Conservation (phyloP, 2,329 filamentous ascomycete genomes). For the Rhynchosporium secalis region DNA sequence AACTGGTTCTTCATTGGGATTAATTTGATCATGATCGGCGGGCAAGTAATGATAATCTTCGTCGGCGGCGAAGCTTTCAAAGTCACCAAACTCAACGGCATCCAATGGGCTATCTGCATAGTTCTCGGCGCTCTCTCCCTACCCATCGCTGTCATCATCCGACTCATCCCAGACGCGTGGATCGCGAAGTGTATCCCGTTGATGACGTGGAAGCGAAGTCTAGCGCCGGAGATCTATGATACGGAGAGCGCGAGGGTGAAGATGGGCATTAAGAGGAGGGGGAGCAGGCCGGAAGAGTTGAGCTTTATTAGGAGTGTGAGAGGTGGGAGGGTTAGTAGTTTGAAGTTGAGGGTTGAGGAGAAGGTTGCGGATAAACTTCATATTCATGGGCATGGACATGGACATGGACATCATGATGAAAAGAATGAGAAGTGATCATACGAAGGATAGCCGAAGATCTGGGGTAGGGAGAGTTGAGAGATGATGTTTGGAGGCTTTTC, state of each 20-base stretch:
- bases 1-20: constrained; percentile 92
- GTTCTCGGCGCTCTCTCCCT: constrained; percentile 83
- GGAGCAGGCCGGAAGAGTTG: constrained; percentile 60
- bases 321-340: constrained; percentile 76
- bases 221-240: constrained; percentile 58
- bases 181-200: constrained; percentile 36
- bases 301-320: constrained; percentile 78
- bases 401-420: not conserved
- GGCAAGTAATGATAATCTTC: constrained; percentile 87
- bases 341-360: constrained; percentile 76
- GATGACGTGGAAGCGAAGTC: constrained; percentile 35
- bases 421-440: not conserved
- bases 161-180: constrained; percentile 72
- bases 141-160: constrained; percentile 77
- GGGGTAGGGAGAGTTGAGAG: not conserved
- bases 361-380: constrained; percentile 7
- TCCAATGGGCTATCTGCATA: constrained; percentile 86
- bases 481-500: not conserved
- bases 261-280: not conserved
- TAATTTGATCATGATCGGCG: constrained; percentile 82
- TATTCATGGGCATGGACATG: constrained; percentile 8
- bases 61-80: constrained; percentile 81
- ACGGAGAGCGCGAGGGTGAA: constrained; percentile 70
- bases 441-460: not conserved
- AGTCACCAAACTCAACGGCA: constrained; percentile 57